Evolutionary conservation across 202 grass and related monocot species (phyloP).

Genomic region (Hordeum pubiflorum): DNA sequence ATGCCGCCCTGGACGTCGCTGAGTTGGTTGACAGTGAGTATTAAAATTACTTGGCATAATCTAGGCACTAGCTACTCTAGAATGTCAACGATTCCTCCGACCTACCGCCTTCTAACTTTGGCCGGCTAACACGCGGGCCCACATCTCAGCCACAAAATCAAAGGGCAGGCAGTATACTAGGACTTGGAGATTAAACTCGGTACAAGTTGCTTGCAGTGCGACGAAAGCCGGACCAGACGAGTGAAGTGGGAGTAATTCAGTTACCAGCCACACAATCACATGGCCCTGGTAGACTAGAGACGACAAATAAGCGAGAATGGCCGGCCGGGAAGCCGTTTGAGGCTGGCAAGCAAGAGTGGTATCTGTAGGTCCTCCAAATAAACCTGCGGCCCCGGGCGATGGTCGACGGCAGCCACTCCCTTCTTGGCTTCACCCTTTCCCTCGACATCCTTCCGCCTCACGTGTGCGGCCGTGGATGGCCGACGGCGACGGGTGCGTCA

Average conservation of each 20-base stretch:
- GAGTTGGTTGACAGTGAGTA: too few relatives aligned
- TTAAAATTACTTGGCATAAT: neutral
- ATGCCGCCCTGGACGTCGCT: too few relatives aligned
- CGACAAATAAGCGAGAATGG: neutral
- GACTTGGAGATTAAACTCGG: too few relatives aligned
- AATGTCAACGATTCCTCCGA: neutral
- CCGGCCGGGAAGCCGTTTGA: neutral
- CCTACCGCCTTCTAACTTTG: neutral
- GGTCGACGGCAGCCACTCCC: neutral
- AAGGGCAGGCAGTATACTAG: neutral
- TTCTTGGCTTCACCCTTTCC: neutral
- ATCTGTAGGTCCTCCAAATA: neutral
- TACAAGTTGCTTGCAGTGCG: neutral
- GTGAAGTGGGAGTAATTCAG: neutral
- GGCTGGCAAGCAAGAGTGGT: neutral
- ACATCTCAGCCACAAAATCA: neutral
- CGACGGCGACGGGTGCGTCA: too few relatives aligned
- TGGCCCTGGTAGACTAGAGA: neutral
- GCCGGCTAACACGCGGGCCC: neutral
- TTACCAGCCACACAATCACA: neutral
- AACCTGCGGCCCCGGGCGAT: neutral
- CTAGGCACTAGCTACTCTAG: neutral
- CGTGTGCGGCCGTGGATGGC: neutral
- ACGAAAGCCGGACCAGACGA: neutral
- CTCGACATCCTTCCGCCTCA: neutral